phyloP scores from a whole-genome alignment of 2,329 filamentous ascomycete genomes.

The Aureobasidium subglaciale region DNA sequence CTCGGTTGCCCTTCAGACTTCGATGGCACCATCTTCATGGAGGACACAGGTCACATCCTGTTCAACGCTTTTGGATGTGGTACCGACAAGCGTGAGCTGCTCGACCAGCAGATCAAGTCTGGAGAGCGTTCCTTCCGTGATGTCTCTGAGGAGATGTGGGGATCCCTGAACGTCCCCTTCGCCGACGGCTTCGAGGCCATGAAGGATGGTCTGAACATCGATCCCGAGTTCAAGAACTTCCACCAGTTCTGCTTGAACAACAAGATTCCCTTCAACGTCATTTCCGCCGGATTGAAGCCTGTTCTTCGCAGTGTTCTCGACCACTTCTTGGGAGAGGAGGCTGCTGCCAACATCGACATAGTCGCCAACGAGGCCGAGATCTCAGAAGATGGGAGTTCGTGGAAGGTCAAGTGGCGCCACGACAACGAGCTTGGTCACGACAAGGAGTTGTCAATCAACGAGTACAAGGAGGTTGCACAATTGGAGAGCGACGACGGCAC shows the following conservation, averaged over 20 bases:
- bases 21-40: constrained; percentile 61
- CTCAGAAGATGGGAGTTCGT: constrained; percentile 49
- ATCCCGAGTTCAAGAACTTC: constrained; percentile 56
- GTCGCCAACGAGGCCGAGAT: constrained; percentile 62
- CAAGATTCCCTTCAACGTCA: constrained; percentile 61
- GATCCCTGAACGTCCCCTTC: constrained; percentile 58
- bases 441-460: constrained; percentile 57
- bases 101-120: constrained; percentile 58
- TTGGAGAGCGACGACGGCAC: constrained; percentile 52
- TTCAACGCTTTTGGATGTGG: constrained; percentile 61
- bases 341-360: constrained; percentile 55
- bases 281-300: constrained; percentile 61
- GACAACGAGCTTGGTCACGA: constrained; percentile 60
- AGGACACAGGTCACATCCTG: constrained; percentile 60
- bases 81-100: constrained; percentile 44
- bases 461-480: constrained; percentile 50
- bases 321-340: constrained; percentile 56
- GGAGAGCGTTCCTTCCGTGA: constrained; percentile 62
- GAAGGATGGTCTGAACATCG: constrained; percentile 55
- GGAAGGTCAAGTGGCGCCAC: constrained; percentile 62
- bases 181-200: constrained; percentile 61
- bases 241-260: constrained; percentile 58
- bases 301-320: constrained; percentile 56
- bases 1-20: constrained; percentile 45
- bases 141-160: constrained; percentile 67